Conservation (phyloP, 352 stramenopile genomes). For the Lagenidium giganteum region DNA sequence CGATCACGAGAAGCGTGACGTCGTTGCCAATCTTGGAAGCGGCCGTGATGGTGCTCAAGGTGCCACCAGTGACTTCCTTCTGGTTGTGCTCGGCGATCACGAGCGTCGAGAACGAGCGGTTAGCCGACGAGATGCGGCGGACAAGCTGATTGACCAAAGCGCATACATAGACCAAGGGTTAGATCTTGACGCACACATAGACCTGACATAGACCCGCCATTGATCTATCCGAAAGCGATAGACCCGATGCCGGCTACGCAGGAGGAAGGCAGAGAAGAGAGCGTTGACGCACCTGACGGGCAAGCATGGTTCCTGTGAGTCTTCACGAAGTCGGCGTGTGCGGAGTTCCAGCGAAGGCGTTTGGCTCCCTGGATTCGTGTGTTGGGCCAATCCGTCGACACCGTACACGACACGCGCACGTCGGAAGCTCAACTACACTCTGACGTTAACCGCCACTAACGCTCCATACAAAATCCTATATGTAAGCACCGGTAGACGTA, state of each 20-base stretch:
- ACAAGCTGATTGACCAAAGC: conserved; percentile 25
- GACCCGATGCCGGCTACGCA: background rate
- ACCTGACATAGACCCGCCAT: background rate
- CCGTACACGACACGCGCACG: background rate
- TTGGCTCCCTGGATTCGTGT: conserved; percentile 10
- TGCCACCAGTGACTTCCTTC: conserved; percentile 57
- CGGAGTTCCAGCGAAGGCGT: background rate
- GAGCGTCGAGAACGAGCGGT: conserved; percentile 63
- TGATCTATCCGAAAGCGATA: background rate
- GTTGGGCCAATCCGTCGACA: conserved; percentile 1
- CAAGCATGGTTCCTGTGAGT: conserved; percentile 21
- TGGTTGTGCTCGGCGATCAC: conserved; percentile 87
- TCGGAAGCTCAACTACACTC: conserved; percentile 1
- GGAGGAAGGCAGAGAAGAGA: background rate
- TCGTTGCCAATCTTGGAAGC: conserved; percentile 79
- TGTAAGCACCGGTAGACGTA: conserved; percentile 2
- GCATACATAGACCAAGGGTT: background rate
- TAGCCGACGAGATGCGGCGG: conserved; percentile 34
- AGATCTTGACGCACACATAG: background rate
- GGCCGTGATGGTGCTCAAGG: conserved; percentile 84
- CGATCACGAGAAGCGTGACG: conserved; percentile 73
- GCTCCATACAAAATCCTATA: conserved; percentile 1
- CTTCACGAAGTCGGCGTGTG: background rate
- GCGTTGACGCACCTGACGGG: conserved; percentile 21
- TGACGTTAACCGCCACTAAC: conserved; percentile 16